These are phyloP conservation scores for Colletotrichum simmondsii DNA, from an alignment of 2,329 filamentous ascomycete species.

Conservation along the genomic window DNA sequence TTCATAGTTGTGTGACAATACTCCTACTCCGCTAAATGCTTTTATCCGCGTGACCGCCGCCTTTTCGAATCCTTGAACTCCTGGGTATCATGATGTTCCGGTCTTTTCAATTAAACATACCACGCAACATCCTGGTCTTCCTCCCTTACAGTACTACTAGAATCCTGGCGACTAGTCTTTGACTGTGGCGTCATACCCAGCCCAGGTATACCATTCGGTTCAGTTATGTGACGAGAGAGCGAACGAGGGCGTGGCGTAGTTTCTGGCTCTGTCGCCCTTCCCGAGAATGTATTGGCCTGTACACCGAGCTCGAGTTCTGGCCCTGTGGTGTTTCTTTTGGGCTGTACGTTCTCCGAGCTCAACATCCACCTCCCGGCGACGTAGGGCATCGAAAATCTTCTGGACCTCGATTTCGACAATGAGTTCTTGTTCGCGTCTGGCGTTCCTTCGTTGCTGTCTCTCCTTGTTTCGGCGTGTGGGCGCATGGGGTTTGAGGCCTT, in stretches of 20 bases:
- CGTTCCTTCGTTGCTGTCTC: not conserved
- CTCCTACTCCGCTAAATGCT: not conserved
- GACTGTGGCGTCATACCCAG: not conserved
- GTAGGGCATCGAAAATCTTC: not conserved
- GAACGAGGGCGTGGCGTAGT: not conserved
- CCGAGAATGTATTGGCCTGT: not conserved
- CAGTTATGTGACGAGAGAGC: not conserved
- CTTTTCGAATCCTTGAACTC: conserved; percentile 3
- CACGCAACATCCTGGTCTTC: conserved; percentile 6
- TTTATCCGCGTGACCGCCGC: not conserved
- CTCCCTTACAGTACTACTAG: not conserved
- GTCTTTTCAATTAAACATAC: conserved; percentile 13
- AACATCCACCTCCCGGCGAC: not conserved
- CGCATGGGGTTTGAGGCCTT: conserved; percentile 44
- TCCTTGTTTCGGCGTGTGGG: not conserved
- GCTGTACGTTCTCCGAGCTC: not conserved
- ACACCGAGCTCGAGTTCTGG: not conserved
- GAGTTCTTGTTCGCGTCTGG: not conserved
- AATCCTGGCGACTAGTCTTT: not conserved
- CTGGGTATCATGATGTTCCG: conserved; percentile 18
- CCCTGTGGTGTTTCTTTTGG: not conserved
- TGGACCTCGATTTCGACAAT: not conserved
- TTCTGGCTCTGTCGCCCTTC: not conserved
- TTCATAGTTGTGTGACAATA: not conserved
- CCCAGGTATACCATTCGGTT: not conserved